Percentiles rank a stretch among this genome's conserved stretches.
Conservation (phyloP, 768 basidiomycete species). For the Suillus subalutaceus region DNA sequence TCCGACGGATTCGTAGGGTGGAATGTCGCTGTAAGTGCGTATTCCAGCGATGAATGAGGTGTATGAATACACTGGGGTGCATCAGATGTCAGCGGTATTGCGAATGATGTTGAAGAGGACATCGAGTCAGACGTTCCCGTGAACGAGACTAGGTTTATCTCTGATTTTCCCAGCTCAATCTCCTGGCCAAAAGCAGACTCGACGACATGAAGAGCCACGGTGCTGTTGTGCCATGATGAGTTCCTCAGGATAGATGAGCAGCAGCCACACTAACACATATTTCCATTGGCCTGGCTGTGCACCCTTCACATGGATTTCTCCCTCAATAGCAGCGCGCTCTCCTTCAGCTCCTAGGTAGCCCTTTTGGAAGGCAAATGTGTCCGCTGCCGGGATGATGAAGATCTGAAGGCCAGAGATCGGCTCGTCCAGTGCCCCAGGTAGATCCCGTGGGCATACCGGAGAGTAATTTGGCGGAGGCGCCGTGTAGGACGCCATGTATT, state of each 20-base stretch:
- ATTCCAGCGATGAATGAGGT: slow-evolving; percentile 69
- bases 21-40: slow-evolving; percentile 70
- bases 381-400: slow-evolving; percentile 70
- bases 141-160: slow-evolving; percentile 57
- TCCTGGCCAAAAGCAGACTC: slow-evolving; percentile 63
- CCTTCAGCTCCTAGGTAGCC: slow-evolving; percentile 85
- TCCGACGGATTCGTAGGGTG: slow-evolving; percentile 47
- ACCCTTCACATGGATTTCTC: slow-evolving; percentile 85
- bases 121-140: slow-evolving; percentile 41
- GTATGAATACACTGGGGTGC: slow-evolving; percentile 85
- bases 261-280: slow-evolving; percentile 62
- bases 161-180: slow-evolving; percentile 66
- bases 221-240: slow-evolving; percentile 42
- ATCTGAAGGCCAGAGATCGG: slow-evolving; percentile 55
- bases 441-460: slow-evolving; percentile 42
- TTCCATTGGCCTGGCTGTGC: slow-evolving; percentile 58
- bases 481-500: slow-evolving; percentile 40
- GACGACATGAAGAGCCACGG: slow-evolving; percentile 64
- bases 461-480: slow-evolving; percentile 66
- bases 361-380: slow-evolving; percentile 80
- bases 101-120: slow-evolving; percentile 75
- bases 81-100: slow-evolving; percentile 77
- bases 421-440: slow-evolving; percentile 19
- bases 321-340: slow-evolving; percentile 82
- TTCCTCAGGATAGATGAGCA: slow-evolving; percentile 15